Conservation (phyloP, 2,329 filamentous ascomycete species). For the Aspergillus sp. region DNA sequence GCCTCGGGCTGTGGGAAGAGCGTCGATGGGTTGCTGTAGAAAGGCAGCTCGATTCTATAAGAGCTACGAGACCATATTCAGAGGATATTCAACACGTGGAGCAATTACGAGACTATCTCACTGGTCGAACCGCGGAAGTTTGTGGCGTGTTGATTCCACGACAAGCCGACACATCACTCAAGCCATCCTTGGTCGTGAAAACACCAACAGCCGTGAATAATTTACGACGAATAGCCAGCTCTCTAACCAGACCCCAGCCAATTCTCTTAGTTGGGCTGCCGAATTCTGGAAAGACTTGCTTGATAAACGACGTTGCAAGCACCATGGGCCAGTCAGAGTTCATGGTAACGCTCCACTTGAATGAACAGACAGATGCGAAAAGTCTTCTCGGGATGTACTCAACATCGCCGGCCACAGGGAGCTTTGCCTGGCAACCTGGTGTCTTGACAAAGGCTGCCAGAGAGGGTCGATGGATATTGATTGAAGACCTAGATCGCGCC, state of each 20-base stretch:
- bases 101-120: slow-evolving; percentile 45
- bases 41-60: slow-evolving; percentile 23
- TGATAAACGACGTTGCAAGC: slow-evolving; percentile 78
- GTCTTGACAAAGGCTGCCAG: slow-evolving; percentile 90
- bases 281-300: slow-evolving; percentile 85
- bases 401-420: slow-evolving; percentile 80
- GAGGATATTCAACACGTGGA: slow-evolving; percentile 28
- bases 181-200: slow-evolving; percentile 59
- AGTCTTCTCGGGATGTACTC: slow-evolving; percentile 93
- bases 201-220: slow-evolving; percentile 75
- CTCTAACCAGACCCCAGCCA: slow-evolving; percentile 67
- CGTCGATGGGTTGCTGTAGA: slow-evolving; percentile 51
- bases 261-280: slow-evolving; percentile 79
- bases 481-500: slow-evolving; percentile 93
- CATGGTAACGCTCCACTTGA: slow-evolving; percentile 93
- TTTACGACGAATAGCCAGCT: slow-evolving; percentile 65
- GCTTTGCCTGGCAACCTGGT: slow-evolving; percentile 88
- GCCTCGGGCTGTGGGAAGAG: slow-evolving; percentile 66
- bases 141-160: slow-evolving; percentile 66
- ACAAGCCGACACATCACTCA: slow-evolving; percentile 49
- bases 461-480: slow-evolving; percentile 94
- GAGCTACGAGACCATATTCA: slow-evolving; percentile 22
- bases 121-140: slow-evolving; percentile 63
- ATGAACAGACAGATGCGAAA: slow-evolving; percentile 98
- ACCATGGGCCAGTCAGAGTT: slow-evolving; percentile 74